Evolutionary conservation across 495 filamentous ascomycete genomes (phyloP), one percentile per base, ranked within the genome.

Genomic region (Neurospora pannonica): DNA sequence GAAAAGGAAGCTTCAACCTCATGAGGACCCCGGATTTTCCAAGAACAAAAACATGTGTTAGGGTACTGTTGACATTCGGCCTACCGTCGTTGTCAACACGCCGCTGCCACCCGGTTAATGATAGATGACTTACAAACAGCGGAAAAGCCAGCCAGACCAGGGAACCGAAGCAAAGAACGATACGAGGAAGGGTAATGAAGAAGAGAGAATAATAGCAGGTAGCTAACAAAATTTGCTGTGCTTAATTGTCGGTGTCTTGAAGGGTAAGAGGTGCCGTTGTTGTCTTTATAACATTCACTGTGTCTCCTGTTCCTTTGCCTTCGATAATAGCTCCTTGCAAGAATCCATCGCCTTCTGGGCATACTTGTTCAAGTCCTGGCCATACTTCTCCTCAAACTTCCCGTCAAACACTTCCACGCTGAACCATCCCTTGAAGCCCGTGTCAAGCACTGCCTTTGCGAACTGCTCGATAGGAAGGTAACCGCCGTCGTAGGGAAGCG

Each of bases 361-460:
- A 82, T 86, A 93, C 19, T 79, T 78, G 1, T 79, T 78, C 82
- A 93, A 81, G 60, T 93, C 86, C 5, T 80, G 71, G 17, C 74
- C 84, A 40, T 80, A 83, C 76, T 90, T 88, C 38, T 89, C 84
- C 77, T 85, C 87, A 42, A 86, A 88, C 69, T 87, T 87, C 24
- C 86, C 84, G 84, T 95, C 91, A 83, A 95, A 95, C 9, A 93
- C 88, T 83, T 95, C 92, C 74, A 92, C 88, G 3, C 89, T 91
- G 62, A 94, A 90, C 89, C 90, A 94, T 0, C 90, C 90, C 71
- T 87, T 82, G 71, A 92, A 94, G 5, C 93, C 92, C 2, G 92
- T 94, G 72, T 78, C 81, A 43, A 94, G 78, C 19, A 95, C 92
- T 11, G 91, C 92, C 72, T 84, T 85, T 0, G 89, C 82, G 54